A percentile compares a stretch with the other conserved stretches of the same genome.
These are phyloP conservation scores for Fusarium camptoceras DNA, from an alignment of 2,329 filamentous ascomycete genomes.

Conservation along the genomic window DNA sequence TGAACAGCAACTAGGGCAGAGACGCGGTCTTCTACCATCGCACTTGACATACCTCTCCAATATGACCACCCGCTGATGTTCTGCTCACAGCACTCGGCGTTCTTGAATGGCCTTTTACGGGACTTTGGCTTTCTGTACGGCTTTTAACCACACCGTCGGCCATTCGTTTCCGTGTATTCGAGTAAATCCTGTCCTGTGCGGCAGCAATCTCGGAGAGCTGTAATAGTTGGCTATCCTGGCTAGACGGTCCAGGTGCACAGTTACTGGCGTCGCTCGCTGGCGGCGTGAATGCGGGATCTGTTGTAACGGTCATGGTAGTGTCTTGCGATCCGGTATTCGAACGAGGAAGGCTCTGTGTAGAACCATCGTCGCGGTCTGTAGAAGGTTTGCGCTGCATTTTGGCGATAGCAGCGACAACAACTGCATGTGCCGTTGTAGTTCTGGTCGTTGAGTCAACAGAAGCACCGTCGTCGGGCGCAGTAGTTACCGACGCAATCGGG, in stretches of 20 bases:
- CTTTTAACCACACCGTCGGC: slow-evolving; percentile 80
- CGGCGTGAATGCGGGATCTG: slow-evolving; percentile 44
- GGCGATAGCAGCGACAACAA: slow-evolving; percentile 18
- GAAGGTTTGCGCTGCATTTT: slow-evolving; percentile 35
- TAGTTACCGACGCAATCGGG: slow-evolving; percentile 35
- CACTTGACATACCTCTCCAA: slow-evolving; percentile 75
- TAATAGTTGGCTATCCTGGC: slow-evolving; percentile 67
- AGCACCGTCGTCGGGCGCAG: slow-evolving; percentile 19
- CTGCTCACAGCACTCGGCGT: slow-evolving; percentile 76
- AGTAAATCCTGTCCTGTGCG: slow-evolving; percentile 58
- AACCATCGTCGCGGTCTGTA: slow-evolving; percentile 43
- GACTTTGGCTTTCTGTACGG: slow-evolving; percentile 58
- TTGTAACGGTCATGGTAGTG: slow-evolving; percentile 41
- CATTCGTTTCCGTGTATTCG: slow-evolving; percentile 74
- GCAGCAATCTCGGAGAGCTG: slow-evolving; percentile 70
- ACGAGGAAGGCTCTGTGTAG: slow-evolving; percentile 42
- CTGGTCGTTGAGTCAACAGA: slow-evolving; percentile 26
- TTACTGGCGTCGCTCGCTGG: slow-evolving; percentile 42
- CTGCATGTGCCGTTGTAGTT: slow-evolving; percentile 29
- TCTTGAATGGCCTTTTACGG: slow-evolving; percentile 71
- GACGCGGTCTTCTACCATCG: slow-evolving; percentile 1
- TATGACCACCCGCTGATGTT: slow-evolving; percentile 72
- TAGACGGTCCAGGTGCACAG: slow-evolving; percentile 46
- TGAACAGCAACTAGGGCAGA: not conserved
- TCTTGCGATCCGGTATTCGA: slow-evolving; percentile 44